Percentiles rank a stretch among this genome's conserved stretches.
These are phyloP conservation scores for Phlebiopsis flavidoalba DNA, from an alignment of 768 basidiomycete species.

Conservation along the genomic window DNA sequence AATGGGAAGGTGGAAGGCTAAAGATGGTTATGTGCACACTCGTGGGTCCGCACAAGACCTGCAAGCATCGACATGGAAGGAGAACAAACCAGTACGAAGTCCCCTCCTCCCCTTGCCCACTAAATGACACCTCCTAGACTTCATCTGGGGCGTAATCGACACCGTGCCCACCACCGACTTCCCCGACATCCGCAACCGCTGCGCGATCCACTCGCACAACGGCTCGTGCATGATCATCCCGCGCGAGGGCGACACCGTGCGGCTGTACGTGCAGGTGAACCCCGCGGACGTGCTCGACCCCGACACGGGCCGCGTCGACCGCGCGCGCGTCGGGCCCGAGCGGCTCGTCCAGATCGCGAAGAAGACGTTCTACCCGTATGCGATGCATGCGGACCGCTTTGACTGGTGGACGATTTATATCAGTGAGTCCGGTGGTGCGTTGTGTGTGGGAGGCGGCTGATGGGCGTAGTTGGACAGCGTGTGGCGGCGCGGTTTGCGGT, in stretches of 20 bases:
- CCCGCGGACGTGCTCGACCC: constrained; percentile 27
- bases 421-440: constrained; percentile 36
- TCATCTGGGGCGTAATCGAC: constrained; percentile 83
- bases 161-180: constrained; percentile 45
- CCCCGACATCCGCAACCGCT: constrained; percentile 46
- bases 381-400: constrained; percentile 25
- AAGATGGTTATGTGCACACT: constrained; percentile 57
- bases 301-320: constrained; percentile 37
- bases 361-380: constrained; percentile 36
- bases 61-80: constrained; percentile 72
- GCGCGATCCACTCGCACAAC: constrained; percentile 45
- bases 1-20: neutral
- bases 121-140: constrained; percentile 39
- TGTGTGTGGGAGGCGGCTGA: neutral
- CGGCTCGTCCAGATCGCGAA: constrained; percentile 38
- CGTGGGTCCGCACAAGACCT: constrained; percentile 74
- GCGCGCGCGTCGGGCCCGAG: constrained; percentile 32
- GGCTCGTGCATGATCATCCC: constrained; percentile 51
- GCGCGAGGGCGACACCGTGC: constrained; percentile 40
- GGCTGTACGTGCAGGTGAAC: constrained; percentile 50
- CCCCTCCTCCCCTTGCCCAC: neutral
- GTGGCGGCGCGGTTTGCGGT: constrained; percentile 45
- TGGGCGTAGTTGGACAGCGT: constrained; percentile 44
- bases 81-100: constrained; percentile 49
- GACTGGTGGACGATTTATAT: constrained; percentile 49